Conservation (phyloP, 2,329 filamentous ascomycete genomes). For the Trichoderma pleuroti region DNA sequence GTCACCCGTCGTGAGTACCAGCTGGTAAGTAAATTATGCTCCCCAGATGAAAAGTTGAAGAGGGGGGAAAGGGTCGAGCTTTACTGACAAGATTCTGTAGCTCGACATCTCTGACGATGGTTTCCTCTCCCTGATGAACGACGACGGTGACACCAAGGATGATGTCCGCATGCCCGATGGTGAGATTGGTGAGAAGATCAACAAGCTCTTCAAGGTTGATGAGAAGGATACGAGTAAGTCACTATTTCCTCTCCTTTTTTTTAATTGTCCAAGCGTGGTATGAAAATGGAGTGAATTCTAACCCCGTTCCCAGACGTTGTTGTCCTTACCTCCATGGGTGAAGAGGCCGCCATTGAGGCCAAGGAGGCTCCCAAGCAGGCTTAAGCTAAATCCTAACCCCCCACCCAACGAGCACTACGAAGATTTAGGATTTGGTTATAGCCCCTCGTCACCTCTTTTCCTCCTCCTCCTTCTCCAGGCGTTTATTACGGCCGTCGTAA, state of each 20-base stretch:
- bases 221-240: conserved; percentile 90
- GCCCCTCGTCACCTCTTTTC: conserved; percentile 25
- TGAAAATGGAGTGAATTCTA: conserved; percentile 19
- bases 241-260: background rate
- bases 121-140: conserved; percentile 90
- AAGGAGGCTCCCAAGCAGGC: conserved; percentile 72
- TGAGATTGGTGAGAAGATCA: conserved; percentile 84
- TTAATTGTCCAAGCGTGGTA: background rate
- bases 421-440: conserved; percentile 26
- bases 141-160: conserved; percentile 83
- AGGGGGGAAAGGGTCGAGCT: no score
- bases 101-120: conserved; percentile 91
- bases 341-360: conserved; percentile 86
- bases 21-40: conserved; percentile 65
- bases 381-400: conserved; percentile 14
- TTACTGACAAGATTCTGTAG: conserved; percentile 41
- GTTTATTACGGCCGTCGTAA: conserved; percentile 35
- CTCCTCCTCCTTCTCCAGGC: conserved; percentile 23
- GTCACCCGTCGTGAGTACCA: conserved; percentile 88
- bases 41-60: background rate
- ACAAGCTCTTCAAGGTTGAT: conserved; percentile 72
- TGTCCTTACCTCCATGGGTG: conserved; percentile 92
- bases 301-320: conserved; percentile 66
- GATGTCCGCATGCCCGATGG: conserved; percentile 91
- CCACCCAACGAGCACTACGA: conserved; percentile 22